phyloP scores from a whole-genome alignment of 2,329 filamentous ascomycete species.

The Blastomyces parvus region DNA sequence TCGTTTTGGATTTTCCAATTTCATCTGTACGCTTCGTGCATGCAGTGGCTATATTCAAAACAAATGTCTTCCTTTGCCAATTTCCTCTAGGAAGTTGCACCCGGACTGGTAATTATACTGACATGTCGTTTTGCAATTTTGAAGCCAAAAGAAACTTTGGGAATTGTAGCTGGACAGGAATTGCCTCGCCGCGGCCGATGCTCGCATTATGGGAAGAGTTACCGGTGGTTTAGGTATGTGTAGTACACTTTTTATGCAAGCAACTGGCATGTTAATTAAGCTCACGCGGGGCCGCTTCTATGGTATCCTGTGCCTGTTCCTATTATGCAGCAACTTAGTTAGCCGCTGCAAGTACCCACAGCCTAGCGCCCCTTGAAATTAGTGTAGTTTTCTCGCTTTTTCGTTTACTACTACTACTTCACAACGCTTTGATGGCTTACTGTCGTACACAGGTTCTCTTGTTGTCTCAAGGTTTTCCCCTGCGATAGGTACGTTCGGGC shows the following conservation, averaged over 20 bases:
- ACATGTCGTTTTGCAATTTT: slow-evolving; percentile 1
- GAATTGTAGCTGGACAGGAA: slow-evolving; percentile 46
- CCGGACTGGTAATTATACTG: background rate
- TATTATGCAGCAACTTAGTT: background rate
- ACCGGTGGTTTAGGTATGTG: slow-evolving; percentile 47
- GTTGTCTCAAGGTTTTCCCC: slow-evolving; percentile 48
- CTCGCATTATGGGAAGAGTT: slow-evolving; percentile 45
- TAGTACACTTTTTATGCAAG: background rate
- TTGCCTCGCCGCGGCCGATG: slow-evolving; percentile 46
- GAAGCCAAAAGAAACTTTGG: slow-evolving; percentile 43
- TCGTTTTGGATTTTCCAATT: background rate
- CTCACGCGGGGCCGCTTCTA: background rate
- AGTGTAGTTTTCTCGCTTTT: background rate
- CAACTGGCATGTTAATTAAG: background rate
- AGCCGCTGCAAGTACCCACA: background rate
- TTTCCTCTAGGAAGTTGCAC: background rate
- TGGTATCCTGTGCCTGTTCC: background rate
- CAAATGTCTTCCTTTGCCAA: background rate
- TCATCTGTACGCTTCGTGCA: background rate
- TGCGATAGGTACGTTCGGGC: slow-evolving; percentile 43
- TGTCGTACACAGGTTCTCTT: slow-evolving; percentile 39
- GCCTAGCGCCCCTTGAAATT: background rate
- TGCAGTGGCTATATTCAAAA: background rate
- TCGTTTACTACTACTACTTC: background rate
- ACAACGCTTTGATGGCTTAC: background rate